phyloP scores from a whole-genome alignment of 345 rosid genomes.

The Aegle marmelos region DNA sequence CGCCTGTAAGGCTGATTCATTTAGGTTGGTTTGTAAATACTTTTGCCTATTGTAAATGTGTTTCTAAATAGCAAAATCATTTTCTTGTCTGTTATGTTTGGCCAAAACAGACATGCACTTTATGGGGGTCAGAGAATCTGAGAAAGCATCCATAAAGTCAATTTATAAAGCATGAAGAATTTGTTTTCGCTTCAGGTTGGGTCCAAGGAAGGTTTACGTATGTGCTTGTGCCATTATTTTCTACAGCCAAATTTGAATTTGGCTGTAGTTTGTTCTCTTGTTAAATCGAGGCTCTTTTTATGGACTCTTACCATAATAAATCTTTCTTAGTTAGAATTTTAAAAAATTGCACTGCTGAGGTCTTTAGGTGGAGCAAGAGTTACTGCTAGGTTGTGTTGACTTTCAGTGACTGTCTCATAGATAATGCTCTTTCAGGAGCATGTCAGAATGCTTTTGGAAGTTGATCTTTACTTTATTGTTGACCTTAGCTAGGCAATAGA shows the following conservation, averaged over 20 bases:
- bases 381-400: background rate
- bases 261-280: background rate
- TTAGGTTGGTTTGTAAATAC: background rate
- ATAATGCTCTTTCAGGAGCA: background rate
- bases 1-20: background rate
- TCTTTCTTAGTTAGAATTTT: background rate
- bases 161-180: background rate
- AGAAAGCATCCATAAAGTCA: background rate
- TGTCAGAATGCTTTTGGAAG: background rate
- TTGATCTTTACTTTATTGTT: background rate
- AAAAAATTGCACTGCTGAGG: background rate
- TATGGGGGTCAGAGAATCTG: background rate
- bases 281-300: background rate
- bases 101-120: background rate
- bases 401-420: background rate
- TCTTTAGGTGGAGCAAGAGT: background rate
- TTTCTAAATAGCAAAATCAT: background rate
- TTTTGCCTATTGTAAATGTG: background rate
- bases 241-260: too few species aligned
- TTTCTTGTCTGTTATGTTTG: background rate
- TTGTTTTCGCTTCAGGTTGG: background rate
- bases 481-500: background rate
- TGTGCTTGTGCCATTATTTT: background rate
- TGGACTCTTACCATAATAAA: background rate
- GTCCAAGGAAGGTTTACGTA: too few species aligned